Evolutionary conservation across 441 rosid species (phyloP).

Genomic region (Euphorbia corollata): DNA sequence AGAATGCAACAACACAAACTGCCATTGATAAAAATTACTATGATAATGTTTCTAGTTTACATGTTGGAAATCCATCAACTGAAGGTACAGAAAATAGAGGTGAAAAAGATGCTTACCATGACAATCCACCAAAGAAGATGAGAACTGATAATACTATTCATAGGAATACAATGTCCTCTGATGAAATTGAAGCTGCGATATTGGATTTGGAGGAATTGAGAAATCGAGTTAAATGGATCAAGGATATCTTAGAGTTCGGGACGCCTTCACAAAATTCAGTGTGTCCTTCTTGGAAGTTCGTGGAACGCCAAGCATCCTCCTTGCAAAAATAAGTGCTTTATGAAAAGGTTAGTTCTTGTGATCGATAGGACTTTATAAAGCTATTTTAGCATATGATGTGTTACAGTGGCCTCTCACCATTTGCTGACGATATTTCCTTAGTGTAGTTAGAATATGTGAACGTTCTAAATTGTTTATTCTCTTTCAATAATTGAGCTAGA

Average conservation of each 20-base stretch:
- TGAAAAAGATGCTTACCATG: slow-evolving; percentile 12
- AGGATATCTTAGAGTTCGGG: slow-evolving; percentile 31
- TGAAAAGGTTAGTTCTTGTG: slow-evolving; percentile 19
- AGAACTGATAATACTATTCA: slow-evolving; percentile 26
- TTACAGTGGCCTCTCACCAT: no score
- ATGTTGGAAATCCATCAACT: slow-evolving; percentile 19
- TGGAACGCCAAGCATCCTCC: slow-evolving; percentile 34
- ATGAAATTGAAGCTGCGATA: slow-evolving; percentile 48
- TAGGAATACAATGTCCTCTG: slow-evolving; percentile 25
- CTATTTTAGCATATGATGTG: no score
- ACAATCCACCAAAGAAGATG: slow-evolving; percentile 25
- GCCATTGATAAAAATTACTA: slow-evolving; percentile 23
- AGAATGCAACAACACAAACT: slow-evolving; percentile 15
- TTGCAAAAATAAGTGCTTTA: slow-evolving; percentile 18
- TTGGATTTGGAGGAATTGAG: slow-evolving; percentile 59
- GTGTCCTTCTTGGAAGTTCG: slow-evolving; percentile 37
- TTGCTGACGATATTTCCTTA: no score
- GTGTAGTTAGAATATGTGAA: no score
- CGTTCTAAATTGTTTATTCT: no score
- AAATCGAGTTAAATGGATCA: slow-evolving; percentile 54
- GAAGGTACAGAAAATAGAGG: slow-evolving; percentile 19
- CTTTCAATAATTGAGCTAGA: no score
- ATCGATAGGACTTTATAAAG: no score
- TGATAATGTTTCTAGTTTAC: slow-evolving; percentile 27
- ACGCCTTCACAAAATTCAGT: slow-evolving; percentile 22